Conservation (phyloP, 768 basidiomycete species). For the Gymnopilus dilepis region DNA sequence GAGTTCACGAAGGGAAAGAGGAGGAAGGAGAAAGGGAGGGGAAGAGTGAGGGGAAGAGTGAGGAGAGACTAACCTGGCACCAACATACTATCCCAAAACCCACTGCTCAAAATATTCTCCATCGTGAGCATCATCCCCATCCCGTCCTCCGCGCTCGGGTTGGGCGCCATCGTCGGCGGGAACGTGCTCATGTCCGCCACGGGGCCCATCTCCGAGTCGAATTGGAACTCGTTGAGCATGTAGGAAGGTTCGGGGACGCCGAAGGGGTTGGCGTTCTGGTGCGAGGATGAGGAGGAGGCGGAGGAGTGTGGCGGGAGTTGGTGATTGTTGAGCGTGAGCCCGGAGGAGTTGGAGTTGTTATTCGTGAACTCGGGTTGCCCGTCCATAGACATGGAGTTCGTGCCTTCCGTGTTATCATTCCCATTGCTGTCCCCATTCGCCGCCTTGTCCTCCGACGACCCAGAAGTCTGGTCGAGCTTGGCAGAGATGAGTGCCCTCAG, state of each 20-base stretch:
- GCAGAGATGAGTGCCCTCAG: conserved; percentile 77
- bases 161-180: conserved; percentile 84
- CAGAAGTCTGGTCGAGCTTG: conserved; percentile 35
- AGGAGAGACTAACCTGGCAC: conserved; percentile 69
- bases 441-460: conserved; percentile 25
- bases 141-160: conserved; percentile 35
- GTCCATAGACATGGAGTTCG: conserved; percentile 6
- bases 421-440: conserved; percentile 5
- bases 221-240: conserved; percentile 63
- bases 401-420: not conserved
- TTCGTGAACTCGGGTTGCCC: conserved; percentile 16
- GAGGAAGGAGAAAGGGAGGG: not conserved
- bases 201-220: conserved; percentile 85
- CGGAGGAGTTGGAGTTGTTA: conserved; percentile 14
- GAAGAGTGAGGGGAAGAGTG: not conserved
- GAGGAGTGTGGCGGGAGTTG: not conserved
- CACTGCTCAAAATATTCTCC: conserved; percentile 79
- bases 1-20: not conserved
- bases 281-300: not conserved
- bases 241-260: conserved; percentile 29
- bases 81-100: conserved; percentile 89
- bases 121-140: conserved; percentile 65
- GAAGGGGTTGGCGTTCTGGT: not conserved
- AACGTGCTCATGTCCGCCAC: conserved; percentile 83
- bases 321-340: not conserved